These are phyloP conservation scores for Pseudogymnoascus sp. DNA, from an alignment of 2,329 filamentous ascomycete genomes.

Conservation along the genomic window DNA sequence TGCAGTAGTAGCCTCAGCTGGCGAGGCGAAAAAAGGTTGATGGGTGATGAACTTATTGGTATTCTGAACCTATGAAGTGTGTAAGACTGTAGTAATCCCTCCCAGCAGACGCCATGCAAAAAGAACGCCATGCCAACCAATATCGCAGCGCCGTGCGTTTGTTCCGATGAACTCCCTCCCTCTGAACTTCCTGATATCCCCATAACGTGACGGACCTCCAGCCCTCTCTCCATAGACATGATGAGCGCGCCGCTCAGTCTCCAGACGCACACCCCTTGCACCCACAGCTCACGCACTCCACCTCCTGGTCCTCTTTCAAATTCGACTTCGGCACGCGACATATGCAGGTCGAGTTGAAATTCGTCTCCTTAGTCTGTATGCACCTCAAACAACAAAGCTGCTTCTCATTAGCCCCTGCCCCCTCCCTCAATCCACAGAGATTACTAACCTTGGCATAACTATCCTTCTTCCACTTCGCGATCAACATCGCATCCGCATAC, in stretches of 20 bases:
- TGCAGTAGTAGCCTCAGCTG: background rate
- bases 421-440: background rate
- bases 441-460: constrained; percentile 85
- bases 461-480: constrained; percentile 99
- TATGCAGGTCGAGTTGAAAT: constrained; percentile 96
- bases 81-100: background rate
- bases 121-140: background rate
- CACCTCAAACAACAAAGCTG: constrained; percentile 90
- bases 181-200: background rate
- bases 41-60: background rate
- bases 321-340: constrained; percentile 87
- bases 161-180: background rate
- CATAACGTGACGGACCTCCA: background rate
- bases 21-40: background rate
- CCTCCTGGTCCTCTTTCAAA: constrained; percentile 80
- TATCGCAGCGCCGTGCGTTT: background rate
- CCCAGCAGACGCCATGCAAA: background rate
- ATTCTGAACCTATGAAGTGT: background rate
- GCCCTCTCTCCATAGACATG: background rate
- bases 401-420: background rate
- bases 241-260: constrained; percentile 45
- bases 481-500: constrained; percentile 89
- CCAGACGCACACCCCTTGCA: constrained; percentile 84
- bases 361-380: constrained; percentile 99
- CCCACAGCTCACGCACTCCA: constrained; percentile 92